Conservation (phyloP, 371 early-diverging fungal species). For the Rhizopus arrhizus region DNA sequence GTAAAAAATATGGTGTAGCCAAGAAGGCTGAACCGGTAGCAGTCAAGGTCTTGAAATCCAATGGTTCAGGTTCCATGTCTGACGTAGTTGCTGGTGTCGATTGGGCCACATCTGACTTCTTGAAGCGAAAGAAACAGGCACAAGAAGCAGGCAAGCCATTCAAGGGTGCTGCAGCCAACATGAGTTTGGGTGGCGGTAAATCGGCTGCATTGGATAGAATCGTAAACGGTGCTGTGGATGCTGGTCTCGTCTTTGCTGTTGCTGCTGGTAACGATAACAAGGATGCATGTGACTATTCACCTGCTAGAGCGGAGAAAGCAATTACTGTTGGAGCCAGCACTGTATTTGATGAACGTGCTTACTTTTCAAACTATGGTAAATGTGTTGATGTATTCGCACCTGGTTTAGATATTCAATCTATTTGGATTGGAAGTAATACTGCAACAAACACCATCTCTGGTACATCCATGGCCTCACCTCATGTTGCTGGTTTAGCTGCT, state of each 20-base stretch:
- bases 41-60: slow-evolving; percentile 88
- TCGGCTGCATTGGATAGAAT: slow-evolving; percentile 83
- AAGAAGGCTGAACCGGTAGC: slow-evolving; percentile 91
- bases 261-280: slow-evolving; percentile 98
- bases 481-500: slow-evolving; percentile 96
- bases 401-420: slow-evolving; percentile 88
- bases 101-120: slow-evolving; percentile 60
- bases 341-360: slow-evolving; percentile 82
- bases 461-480: slow-evolving; percentile 99
- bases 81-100: slow-evolving; percentile 79
- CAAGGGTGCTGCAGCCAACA: slow-evolving; percentile 69
- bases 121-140: slow-evolving; percentile 34
- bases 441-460: slow-evolving; percentile 94
- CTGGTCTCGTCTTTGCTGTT: slow-evolving; percentile 91
- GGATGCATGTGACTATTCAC: slow-evolving; percentile 96
- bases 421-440: slow-evolving; percentile 81
- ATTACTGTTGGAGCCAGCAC: slow-evolving; percentile 97
- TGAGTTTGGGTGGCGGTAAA: slow-evolving; percentile 93
- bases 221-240: slow-evolving; percentile 78
- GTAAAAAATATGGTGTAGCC: slow-evolving; percentile 89
- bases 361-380: slow-evolving; percentile 89
- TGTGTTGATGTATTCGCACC: slow-evolving; percentile 94
- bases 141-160: slow-evolving; percentile 31
- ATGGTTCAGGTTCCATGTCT: slow-evolving; percentile 81
- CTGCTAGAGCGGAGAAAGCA: slow-evolving; percentile 89